phyloP scores from a whole-genome alignment of 23 red algal genomes.

The Gracilaria gracilis region DNA sequence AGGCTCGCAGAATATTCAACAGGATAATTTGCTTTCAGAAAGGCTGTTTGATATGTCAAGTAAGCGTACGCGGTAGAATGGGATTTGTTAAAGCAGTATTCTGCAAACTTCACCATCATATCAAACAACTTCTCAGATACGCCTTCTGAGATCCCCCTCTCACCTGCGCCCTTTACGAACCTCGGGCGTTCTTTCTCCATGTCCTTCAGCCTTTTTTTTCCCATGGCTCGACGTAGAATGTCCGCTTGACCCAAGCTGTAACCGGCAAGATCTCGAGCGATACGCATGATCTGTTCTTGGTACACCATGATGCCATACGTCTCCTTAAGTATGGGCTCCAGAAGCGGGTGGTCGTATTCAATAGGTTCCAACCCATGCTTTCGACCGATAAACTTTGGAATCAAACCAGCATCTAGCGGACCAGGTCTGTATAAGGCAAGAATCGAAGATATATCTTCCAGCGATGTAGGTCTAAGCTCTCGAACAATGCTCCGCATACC shows the following conservation, averaged over 20 bases:
- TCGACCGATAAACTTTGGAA: conserved; percentile 86
- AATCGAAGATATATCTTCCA: conserved; percentile 94
- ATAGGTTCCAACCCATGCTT: conserved; percentile 86
- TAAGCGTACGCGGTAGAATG: conserved; percentile 95
- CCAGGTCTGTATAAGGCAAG: conserved; percentile 97
- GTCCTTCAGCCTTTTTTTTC: conserved; percentile 93
- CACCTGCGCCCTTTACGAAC: conserved; percentile 80
- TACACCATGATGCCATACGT: conserved; percentile 98
- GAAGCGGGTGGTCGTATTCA: conserved; percentile 79
- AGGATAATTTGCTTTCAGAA: conserved; percentile 92
- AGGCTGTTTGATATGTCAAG: conserved; percentile 96
- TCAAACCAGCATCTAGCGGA: conserved; percentile 94
- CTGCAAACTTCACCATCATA: conserved; percentile 91
- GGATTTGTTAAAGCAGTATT: conserved; percentile 99
- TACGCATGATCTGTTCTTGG: conserved; percentile 99
- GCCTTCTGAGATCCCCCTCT: conserved; percentile 48
- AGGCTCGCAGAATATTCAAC: conserved; percentile 88
- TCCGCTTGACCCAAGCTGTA: conserved; percentile 96
- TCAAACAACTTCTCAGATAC: conserved; percentile 81
- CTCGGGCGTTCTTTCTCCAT: conserved; percentile 86
- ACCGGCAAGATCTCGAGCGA: conserved; percentile 92
- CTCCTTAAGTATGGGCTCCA: conserved; percentile 88
- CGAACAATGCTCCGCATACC: conserved; percentile 94
- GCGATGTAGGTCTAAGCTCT: conserved; percentile 81
- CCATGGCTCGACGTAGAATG: conserved; percentile 95